Base-by-base conservation (phyloP, 192 early-diverging fungal genomes). In the Backusella mclennaniae region DNA sequence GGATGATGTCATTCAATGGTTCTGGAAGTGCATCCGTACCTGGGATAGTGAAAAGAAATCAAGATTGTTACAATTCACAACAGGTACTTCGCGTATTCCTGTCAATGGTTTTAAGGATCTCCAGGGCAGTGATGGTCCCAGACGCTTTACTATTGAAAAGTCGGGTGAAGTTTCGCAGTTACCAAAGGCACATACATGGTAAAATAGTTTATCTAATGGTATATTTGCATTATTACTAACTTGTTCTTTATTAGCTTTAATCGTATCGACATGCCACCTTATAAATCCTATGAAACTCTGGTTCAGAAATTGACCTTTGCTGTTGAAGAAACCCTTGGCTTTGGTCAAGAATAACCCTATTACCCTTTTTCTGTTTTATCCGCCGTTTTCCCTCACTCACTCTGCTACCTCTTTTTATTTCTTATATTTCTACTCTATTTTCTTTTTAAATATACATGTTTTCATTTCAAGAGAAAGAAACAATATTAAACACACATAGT, bases 91-190 rank as follows among this genome's bases (percentile, higher is more conserved):
- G n/a, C 92, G 97, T 42, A 97, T 99, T 74, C 97, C 97, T 8
- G 96, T 99, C 81, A 99, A 98, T 75, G 97, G 97, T 6, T 99
- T 99, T 84, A 99, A 97, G 79, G 97, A 99, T 79, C 83, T 99
- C 63, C 97, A 99, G 85, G 97, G 97, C 39, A 92, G 90, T 77
- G 97, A 99, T 84, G 97, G 97, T 0, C 97, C 97, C 2, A 86
- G 97, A 52, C 86, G 95, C 35, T 99, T 99, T 78, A 97, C 96
- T 0, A 95, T 99, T 73, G 97, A 99, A 80, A 97, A 96, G 82
- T 89, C 93, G 19, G 96, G 96, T 15, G 96, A 97, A 67, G 84
- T 92, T 21, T 87, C 91, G 15, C 89, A 91, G 42, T 84, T 99
- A 79, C 97, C 97, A 23, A 98, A 99, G 83, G 90, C 90, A 39